These are phyloP conservation scores for Phytophthora tubulina DNA, from an alignment of 352 stramenopile species.

Conservation along the genomic window DNA sequence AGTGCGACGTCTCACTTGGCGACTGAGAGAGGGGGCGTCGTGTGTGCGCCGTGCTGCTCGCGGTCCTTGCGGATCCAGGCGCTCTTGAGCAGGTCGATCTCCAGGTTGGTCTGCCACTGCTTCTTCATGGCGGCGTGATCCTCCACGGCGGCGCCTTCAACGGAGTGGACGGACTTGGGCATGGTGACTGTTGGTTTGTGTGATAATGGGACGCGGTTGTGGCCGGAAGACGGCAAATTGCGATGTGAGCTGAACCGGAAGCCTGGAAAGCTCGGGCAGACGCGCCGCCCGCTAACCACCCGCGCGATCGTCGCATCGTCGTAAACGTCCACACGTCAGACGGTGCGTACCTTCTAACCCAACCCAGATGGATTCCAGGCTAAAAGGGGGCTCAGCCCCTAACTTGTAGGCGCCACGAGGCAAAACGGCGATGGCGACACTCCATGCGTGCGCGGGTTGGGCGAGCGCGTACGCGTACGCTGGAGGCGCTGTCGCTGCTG, in stretches of 20 bases:
- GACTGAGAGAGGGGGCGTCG: constrained; percentile 41
- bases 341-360: constrained; percentile 33
- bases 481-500: not conserved
- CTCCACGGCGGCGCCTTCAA: constrained; percentile 37
- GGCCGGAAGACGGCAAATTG: constrained; percentile 39
- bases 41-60: constrained; percentile 50
- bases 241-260: constrained; percentile 38
- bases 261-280: constrained; percentile 26
- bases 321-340: constrained; percentile 51
- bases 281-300: constrained; percentile 39
- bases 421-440: constrained; percentile 40
- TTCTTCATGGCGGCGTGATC: constrained; percentile 67
- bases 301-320: constrained; percentile 34
- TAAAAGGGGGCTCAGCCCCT: constrained; percentile 26
- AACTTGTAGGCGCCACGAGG: constrained; percentile 10
- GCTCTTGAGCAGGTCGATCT: constrained; percentile 72
- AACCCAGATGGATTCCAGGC: constrained; percentile 41
- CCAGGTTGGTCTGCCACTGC: constrained; percentile 71
- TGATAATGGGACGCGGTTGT: constrained; percentile 9
- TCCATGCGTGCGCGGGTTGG: constrained; percentile 31
- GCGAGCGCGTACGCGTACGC: constrained; percentile 5
- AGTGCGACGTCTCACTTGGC: constrained; percentile 38
- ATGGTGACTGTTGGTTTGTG: constrained; percentile 20
- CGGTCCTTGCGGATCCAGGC: constrained; percentile 71
- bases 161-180: constrained; percentile 44